A percentile compares a stretch with the other conserved stretches of the same genome.
These are phyloP conservation scores for Globisporangium splendens DNA, from an alignment of 352 stramenopile genomes.

Conservation along the genomic window DNA sequence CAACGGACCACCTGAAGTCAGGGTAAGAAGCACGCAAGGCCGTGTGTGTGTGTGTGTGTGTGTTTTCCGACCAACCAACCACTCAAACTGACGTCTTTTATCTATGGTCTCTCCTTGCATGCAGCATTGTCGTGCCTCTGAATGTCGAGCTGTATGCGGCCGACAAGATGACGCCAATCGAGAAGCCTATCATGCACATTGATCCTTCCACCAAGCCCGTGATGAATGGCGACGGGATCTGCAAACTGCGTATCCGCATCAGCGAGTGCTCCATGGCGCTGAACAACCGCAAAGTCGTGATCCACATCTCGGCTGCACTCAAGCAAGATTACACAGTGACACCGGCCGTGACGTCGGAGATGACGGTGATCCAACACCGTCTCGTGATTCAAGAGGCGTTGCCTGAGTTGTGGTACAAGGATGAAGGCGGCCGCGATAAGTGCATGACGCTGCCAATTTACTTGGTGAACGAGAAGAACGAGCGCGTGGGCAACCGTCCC, in stretches of 20 bases:
- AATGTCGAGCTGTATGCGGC: slow-evolving; percentile 80
- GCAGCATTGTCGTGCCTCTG: slow-evolving; percentile 67
- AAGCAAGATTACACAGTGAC: slow-evolving; percentile 67
- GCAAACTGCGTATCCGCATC: slow-evolving; percentile 76
- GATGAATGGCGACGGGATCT: slow-evolving; percentile 83
- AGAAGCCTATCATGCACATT: slow-evolving; percentile 78
- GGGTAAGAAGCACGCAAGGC: slow-evolving; percentile 25
- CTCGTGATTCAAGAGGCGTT: slow-evolving; percentile 82
- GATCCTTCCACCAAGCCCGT: slow-evolving; percentile 74
- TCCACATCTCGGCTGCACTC: slow-evolving; percentile 63
- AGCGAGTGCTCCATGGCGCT: slow-evolving; percentile 82
- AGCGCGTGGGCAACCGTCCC: slow-evolving; percentile 67
- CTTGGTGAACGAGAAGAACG: slow-evolving; percentile 76
- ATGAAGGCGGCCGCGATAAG: slow-evolving; percentile 81
- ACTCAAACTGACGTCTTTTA: no score
- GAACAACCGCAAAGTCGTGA: slow-evolving; percentile 83
- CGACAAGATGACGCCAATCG: slow-evolving; percentile 79
- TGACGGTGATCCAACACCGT: slow-evolving; percentile 83
- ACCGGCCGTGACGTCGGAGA: slow-evolving; percentile 66
- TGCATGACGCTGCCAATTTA: slow-evolving; percentile 81
- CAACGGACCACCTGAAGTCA: slow-evolving; percentile 75
- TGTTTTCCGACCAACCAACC: no score
- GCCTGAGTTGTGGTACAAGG: slow-evolving; percentile 86
- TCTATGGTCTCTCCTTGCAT: background rate
- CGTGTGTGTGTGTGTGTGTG: background rate